Evolutionary conservation across 1,139 yeast species (phyloP).

Genomic region (Blastobotrys petasosporus): DNA sequence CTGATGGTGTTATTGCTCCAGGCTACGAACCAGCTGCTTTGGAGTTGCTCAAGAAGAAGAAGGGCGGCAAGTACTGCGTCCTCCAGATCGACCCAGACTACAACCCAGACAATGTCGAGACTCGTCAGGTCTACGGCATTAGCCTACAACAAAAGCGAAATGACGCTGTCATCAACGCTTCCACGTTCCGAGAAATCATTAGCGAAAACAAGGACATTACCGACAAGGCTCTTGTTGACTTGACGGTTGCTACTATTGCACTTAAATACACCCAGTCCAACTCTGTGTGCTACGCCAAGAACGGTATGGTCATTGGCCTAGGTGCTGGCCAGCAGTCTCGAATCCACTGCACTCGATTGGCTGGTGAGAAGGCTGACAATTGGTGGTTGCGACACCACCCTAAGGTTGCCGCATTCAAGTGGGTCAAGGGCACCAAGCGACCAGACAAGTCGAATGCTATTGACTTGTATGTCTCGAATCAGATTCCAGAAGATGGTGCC

Average conservation of each 20-base stretch:
- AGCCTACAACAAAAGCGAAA: slow-evolving; percentile 94
- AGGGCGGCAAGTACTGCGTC: slow-evolving; percentile 95
- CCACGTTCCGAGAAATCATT: slow-evolving; percentile 86
- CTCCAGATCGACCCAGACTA: slow-evolving; percentile 93
- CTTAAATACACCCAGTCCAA: slow-evolving; percentile 96
- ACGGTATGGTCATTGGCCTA: slow-evolving; percentile 97
- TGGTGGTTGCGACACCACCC: slow-evolving; percentile 99
- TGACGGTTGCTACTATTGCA: slow-evolving; percentile 95
- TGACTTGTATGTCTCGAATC: slow-evolving; percentile 84
- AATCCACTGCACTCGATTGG: slow-evolving; percentile 97
- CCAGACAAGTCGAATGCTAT: slow-evolving; percentile 98
- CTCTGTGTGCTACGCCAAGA: slow-evolving; percentile 96
- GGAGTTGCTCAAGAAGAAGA: slow-evolving; percentile 80
- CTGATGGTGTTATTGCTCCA: slow-evolving; percentile 98
- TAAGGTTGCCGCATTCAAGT: slow-evolving; percentile 80
- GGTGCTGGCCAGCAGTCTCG: slow-evolving; percentile 99
- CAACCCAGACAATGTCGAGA: slow-evolving; percentile 73
- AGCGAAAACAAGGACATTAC: slow-evolving; percentile 80
- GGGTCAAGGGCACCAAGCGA: slow-evolving; percentile 98
- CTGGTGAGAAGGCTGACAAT: slow-evolving; percentile 98
- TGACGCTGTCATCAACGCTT: slow-evolving; percentile 87
- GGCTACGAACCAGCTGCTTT: slow-evolving; percentile 91
- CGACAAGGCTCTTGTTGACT: slow-evolving; percentile 86
- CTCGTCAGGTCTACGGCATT: slow-evolving; percentile 94
- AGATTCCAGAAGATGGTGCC: slow-evolving; percentile 87